A percentile compares a stretch with the other conserved stretches of the same genome.
These are phyloP conservation scores for Penicillium robsamsonii DNA, from an alignment of 495 filamentous ascomycete species.

Conservation along the genomic window DNA sequence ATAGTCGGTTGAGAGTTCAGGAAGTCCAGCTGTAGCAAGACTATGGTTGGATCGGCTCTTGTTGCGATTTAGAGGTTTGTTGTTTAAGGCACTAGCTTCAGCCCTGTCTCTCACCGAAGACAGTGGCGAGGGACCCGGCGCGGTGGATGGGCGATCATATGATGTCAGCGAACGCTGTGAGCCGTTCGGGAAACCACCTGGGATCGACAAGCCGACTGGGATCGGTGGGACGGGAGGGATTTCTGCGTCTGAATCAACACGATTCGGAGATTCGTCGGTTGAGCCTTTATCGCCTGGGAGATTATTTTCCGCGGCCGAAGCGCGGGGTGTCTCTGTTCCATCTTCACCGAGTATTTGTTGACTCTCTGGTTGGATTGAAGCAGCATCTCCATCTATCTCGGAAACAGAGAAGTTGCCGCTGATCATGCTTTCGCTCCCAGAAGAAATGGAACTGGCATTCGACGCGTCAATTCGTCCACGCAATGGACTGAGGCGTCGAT, in stretches of 20 bases:
- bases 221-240: conserved; percentile 49
- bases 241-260: conserved; percentile 19
- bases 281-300: conserved; percentile 14
- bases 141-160: conserved; percentile 39
- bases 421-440: conserved; percentile 48
- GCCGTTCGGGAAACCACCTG: conserved; percentile 38
- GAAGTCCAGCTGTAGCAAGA: conserved; percentile 26
- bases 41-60: conserved; percentile 41
- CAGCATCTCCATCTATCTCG: conserved; percentile 36
- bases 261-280: conserved; percentile 7
- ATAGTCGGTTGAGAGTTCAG: conserved; percentile 11
- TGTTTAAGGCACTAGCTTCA: conserved; percentile 15
- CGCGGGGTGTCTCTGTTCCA: conserved; percentile 37
- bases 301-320: conserved; percentile 22
- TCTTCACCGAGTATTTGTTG: conserved; percentile 23
- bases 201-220: conserved; percentile 37
- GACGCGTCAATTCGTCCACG: conserved; percentile 38
- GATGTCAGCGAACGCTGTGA: conserved; percentile 36
- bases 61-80: conserved; percentile 32
- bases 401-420: conserved; percentile 40
- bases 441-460: conserved; percentile 39
- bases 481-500: conserved; percentile 42
- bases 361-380: conserved; percentile 31
- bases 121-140: conserved; percentile 30
- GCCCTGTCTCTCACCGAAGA: conserved; percentile 26